A percentile compares a stretch with the other conserved stretches of the same genome.
Conservation (phyloP, 192 early-diverging fungal genomes). For the Coemansia biformis region DNA sequence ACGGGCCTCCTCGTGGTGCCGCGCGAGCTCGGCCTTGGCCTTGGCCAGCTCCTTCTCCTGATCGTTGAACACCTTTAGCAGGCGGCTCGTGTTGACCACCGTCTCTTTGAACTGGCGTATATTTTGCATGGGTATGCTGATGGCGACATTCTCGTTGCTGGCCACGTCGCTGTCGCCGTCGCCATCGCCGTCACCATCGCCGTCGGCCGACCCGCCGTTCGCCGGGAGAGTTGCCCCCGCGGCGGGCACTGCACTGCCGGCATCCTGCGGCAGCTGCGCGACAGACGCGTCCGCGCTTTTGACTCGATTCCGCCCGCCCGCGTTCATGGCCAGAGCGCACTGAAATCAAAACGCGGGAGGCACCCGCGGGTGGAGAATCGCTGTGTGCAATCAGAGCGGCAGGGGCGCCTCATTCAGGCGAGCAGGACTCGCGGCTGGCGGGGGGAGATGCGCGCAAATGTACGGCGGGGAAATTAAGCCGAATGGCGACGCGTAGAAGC, state of each 20-base stretch:
- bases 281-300: constrained; percentile 18
- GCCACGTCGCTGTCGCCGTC: neutral
- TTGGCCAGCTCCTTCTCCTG: constrained; percentile 47
- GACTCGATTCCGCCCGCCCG: constrained; percentile 30
- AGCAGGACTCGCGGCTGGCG: no score
- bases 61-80: constrained; percentile 44
- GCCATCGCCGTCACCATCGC: no score
- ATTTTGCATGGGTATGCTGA: constrained; percentile 38
- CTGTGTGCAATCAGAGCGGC: no score
- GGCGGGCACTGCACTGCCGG: no score
- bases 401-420: no score
- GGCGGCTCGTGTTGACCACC: constrained; percentile 46
- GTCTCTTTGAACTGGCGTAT: constrained; percentile 47
- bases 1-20: constrained; percentile 24
- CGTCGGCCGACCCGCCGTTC: no score
- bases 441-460: no score
- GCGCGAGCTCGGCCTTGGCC: constrained; percentile 36
- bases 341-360: neutral
- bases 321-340: constrained; percentile 18
- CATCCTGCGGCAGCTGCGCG: neutral
- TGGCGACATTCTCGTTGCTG: neutral
- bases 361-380: no score
- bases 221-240: no score
- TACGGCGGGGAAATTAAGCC: no score
- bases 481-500: no score